Conservation (phyloP, 495 filamentous ascomycete species). For the Aspergillus nanangensis region DNA sequence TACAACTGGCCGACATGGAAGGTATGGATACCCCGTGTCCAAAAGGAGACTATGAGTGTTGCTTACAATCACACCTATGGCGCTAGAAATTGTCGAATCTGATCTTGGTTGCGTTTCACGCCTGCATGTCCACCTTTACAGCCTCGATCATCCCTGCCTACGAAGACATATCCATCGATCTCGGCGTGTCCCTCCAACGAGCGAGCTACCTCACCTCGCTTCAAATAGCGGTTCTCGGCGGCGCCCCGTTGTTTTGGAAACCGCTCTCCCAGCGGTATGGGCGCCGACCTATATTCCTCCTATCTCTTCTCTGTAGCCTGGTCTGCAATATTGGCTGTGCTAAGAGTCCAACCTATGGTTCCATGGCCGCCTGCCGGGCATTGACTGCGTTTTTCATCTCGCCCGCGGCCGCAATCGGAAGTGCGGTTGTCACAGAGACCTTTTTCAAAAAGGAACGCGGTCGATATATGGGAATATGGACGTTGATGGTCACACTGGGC, state of each 20-base stretch:
- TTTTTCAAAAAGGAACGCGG: constrained; percentile 41
- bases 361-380: constrained; percentile 32
- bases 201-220: constrained; percentile 49
- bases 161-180: constrained; percentile 41
- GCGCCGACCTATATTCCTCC: constrained; percentile 46
- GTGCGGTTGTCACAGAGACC: constrained; percentile 42
- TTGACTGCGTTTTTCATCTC: constrained; percentile 19
- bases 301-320: constrained; percentile 40
- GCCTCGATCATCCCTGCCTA: constrained; percentile 53
- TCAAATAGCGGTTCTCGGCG: constrained; percentile 48
- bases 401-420: constrained; percentile 32
- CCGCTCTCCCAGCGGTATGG: constrained; percentile 51
- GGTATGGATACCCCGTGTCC: no score
- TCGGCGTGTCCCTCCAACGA: constrained; percentile 39
- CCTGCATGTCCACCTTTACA: constrained; percentile 51
- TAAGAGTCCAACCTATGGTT: constrained; percentile 32
- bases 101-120: constrained; percentile 51
- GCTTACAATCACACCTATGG: background rate
- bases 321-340: constrained; percentile 48
- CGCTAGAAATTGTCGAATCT: constrained; percentile 51
- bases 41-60: background rate
- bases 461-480: constrained; percentile 45
- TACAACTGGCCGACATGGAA: constrained; percentile 49
- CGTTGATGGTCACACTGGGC: constrained; percentile 40
- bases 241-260: constrained; percentile 48